These are phyloP conservation scores for Penicillium sp. DNA, from an alignment of 2,329 filamentous ascomycete species.

Conservation along the genomic window DNA sequence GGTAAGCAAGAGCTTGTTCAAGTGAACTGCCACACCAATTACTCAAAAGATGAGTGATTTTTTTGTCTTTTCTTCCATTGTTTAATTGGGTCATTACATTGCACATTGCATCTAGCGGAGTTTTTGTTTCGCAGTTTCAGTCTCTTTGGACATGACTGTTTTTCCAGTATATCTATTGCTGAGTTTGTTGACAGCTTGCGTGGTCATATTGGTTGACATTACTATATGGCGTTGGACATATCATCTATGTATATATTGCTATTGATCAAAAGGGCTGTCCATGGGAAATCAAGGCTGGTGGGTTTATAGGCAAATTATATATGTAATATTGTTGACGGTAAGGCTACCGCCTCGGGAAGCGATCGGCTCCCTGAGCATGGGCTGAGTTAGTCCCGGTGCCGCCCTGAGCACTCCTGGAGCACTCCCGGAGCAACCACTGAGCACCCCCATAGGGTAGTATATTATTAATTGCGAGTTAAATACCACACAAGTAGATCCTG, in stretches of 20 bases:
- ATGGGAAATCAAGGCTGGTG: not conserved
- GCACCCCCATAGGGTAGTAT: too few species aligned
- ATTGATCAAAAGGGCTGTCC: not conserved
- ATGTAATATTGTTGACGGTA: not conserved
- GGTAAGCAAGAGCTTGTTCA: conserved; percentile 44
- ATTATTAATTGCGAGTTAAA: too few species aligned
- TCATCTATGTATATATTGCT: not conserved
- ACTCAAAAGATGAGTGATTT: conserved; percentile 21
- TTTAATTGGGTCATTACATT: not conserved
- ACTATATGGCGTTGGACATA: not conserved
- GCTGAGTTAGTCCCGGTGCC: not conserved
- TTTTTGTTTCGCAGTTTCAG: not conserved
- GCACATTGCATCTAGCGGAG: conserved; percentile 4
- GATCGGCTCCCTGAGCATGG: not conserved
- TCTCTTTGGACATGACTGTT: not conserved
- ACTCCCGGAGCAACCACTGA: not conserved
- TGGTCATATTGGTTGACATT: not conserved
- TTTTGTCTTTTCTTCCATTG: not conserved
- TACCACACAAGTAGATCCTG: too few species aligned
- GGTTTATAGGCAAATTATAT: not conserved
- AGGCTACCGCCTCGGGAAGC: not conserved
- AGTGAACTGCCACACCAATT: conserved; percentile 40
- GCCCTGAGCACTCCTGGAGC: not conserved
- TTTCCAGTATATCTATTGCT: not conserved
- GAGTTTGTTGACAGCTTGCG: not conserved